A percentile compares a stretch with the other conserved stretches of the same genome.
Evolutionary conservation across 306 rosid genomes (phyloP).

Genomic region (Cicer chorassanicum): DNA sequence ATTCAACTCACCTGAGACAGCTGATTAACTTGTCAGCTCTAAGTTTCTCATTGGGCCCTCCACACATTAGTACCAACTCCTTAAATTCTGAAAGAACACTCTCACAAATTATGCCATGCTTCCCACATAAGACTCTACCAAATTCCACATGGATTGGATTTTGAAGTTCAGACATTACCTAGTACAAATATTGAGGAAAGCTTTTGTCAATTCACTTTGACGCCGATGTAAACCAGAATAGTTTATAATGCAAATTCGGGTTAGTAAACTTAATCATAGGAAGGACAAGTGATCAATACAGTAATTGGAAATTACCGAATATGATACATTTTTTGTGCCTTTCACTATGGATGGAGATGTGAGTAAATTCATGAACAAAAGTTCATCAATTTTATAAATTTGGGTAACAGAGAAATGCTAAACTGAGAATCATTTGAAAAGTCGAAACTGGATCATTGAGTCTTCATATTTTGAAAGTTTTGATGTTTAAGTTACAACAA

Average conservation of each 20-base stretch:
- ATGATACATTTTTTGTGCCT: not conserved
- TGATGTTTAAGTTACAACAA: constrained; percentile 10
- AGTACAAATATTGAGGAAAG: constrained; percentile 41
- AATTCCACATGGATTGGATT: constrained; percentile 71
- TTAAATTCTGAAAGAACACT: constrained; percentile 77
- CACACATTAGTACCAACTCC: constrained; percentile 79
- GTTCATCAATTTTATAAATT: constrained; percentile 2
- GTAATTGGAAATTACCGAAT: constrained; percentile 5
- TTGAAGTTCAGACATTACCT: constrained; percentile 84
- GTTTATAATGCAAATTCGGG: constrained; percentile 17
- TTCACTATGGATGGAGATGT: not conserved
- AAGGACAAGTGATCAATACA: constrained; percentile 1
- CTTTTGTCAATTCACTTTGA: constrained; percentile 27
- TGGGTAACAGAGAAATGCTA: not conserved
- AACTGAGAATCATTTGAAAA: not conserved
- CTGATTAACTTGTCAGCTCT: constrained; percentile 72
- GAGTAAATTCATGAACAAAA: constrained; percentile 25
- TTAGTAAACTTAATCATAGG: not conserved
- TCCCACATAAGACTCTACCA: constrained; percentile 58
- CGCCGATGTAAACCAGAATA: constrained; percentile 12
- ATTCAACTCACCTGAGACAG: constrained; percentile 66
- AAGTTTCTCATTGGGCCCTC: constrained; percentile 84
- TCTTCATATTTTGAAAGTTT: constrained; percentile 21
- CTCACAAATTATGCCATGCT: constrained; percentile 78
- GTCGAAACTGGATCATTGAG: not conserved